These are phyloP conservation scores for Telfairia occidentalis DNA, from an alignment of 331 rosid species.

Conservation along the genomic window DNA sequence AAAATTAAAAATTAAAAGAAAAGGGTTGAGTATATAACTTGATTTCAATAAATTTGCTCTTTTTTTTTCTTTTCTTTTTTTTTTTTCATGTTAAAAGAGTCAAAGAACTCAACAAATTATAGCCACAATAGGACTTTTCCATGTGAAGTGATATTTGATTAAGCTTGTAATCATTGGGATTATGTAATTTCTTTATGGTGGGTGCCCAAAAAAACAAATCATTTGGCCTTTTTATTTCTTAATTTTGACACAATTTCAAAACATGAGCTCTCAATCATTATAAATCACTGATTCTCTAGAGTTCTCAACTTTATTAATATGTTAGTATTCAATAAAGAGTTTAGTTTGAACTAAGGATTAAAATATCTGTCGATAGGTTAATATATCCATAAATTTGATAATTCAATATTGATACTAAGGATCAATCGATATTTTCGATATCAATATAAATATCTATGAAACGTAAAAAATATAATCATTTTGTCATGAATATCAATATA, in stretches of 20 bases:
- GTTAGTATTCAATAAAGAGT: background rate
- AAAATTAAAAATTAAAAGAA: background rate
- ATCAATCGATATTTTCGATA: too few relatives aligned
- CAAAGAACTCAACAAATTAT: background rate
- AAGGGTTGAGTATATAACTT: background rate
- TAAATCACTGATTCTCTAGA: background rate
- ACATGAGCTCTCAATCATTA: background rate
- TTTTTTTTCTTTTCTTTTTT: background rate
- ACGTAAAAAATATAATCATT: too few relatives aligned
- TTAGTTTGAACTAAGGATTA: background rate
- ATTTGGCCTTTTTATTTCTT: constrained; percentile 18
- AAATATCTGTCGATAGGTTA: too few relatives aligned
- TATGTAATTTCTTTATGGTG: constrained; percentile 16
- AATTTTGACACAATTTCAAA: background rate
- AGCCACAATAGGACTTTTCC: constrained; percentile 19
- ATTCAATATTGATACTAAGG: too few relatives aligned
- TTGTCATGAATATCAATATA: too few relatives aligned
- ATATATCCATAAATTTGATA: too few relatives aligned
- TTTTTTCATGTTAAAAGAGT: constrained; percentile 2
- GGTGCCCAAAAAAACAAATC: constrained; percentile 33
- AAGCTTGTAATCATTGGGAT: constrained; percentile 11
- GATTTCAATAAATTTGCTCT: too few relatives aligned
- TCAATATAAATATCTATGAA: too few relatives aligned
- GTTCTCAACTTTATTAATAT: background rate
- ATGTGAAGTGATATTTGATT: constrained; percentile 38